phyloP scores from a whole-genome alignment of 768 basidiomycete species.

The Pleurotus platypus region DNA sequence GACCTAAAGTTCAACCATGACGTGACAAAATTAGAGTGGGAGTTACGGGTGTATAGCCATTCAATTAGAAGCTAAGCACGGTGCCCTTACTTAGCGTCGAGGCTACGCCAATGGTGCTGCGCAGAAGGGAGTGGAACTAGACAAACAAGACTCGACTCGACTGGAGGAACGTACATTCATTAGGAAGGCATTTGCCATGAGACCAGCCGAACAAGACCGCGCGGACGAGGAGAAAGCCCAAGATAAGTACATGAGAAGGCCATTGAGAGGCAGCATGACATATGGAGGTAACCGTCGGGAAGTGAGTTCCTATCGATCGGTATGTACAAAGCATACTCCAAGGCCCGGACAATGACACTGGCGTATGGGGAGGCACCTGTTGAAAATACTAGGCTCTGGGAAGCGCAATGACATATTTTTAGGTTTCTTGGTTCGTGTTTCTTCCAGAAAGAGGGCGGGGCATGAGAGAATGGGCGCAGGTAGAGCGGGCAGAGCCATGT shows the following conservation, averaged over 20 bases:
- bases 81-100: not conserved
- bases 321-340: not conserved
- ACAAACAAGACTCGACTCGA: not conserved
- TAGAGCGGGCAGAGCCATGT: constrained; percentile 1
- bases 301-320: constrained; percentile 1
- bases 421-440: not conserved
- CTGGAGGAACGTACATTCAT: not conserved
- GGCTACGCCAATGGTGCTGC: not conserved
- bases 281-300: not conserved
- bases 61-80: not conserved
- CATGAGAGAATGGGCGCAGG: constrained; percentile 2
- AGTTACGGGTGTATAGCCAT: not conserved
- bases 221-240: not conserved
- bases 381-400: not conserved
- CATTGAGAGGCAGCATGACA: not conserved
- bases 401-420: not conserved
- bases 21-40: not conserved
- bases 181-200: not conserved
- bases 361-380: not conserved
- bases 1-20: not conserved
- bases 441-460: not conserved
- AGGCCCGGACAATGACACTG: not conserved
- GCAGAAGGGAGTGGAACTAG: not conserved
- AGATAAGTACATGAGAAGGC: not conserved
- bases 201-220: not conserved